These are phyloP conservation scores for Alopecurus myosuroides DNA, from an alignment of 176 grass and related monocot species.

Conservation along the genomic window DNA sequence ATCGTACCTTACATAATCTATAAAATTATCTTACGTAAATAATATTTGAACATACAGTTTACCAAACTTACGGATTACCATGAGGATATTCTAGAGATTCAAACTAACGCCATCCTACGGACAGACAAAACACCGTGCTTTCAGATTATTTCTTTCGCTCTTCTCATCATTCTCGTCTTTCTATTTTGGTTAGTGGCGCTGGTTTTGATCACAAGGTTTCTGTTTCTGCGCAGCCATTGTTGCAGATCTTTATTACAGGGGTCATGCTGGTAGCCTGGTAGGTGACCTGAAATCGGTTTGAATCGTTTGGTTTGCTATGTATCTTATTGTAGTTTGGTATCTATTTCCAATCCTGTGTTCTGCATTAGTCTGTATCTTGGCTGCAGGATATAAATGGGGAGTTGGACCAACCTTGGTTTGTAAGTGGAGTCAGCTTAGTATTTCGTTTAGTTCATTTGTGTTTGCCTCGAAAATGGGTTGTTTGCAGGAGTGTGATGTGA, in stretches of 20 bases:
- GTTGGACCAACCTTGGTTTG: neutral
- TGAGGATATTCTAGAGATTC: neutral
- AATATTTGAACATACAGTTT: neutral
- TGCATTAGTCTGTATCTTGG: neutral
- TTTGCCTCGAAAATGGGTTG: neutral
- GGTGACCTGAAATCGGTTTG: neutral
- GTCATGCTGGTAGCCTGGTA: neutral
- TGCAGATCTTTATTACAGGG: neutral
- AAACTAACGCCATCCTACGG: neutral
- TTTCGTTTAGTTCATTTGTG: neutral
- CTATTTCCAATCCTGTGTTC: neutral
- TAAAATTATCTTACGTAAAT: neutral
- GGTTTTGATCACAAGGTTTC: neutral
- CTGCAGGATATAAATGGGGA: neutral
- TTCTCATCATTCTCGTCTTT: neutral
- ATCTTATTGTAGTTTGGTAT: neutral
- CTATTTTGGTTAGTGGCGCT: neutral
- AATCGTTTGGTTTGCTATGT: neutral
- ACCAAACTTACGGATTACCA: too few relatives aligned
- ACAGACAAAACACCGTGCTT: neutral
- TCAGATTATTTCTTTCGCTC: neutral
- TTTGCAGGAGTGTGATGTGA: conserved; percentile 19
- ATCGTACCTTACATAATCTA: neutral
- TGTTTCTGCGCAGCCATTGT: neutral
- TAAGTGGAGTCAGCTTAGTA: neutral